Evolutionary conservation across 148 eudicot genomes (phyloP).

Genomic region (Amaranthus palmeri): DNA sequence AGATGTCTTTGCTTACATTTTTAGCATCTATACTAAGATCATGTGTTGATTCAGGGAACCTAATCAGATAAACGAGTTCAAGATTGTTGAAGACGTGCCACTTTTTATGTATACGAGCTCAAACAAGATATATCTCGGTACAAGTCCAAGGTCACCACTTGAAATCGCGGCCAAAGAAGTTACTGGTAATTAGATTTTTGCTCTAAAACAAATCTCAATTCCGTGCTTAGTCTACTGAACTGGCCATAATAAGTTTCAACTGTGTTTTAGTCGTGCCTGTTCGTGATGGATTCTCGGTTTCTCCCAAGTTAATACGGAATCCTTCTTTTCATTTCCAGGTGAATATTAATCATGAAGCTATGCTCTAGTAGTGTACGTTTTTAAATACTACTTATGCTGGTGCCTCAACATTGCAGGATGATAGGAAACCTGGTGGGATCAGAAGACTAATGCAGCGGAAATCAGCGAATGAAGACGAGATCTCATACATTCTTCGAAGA

Average conservation of each 20-base stretch:
- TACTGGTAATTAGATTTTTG: neutral
- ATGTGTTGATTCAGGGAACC: conserved; percentile 9
- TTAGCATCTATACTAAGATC: neutral
- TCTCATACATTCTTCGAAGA: conserved; percentile 31
- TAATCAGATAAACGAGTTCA: conserved; percentile 19
- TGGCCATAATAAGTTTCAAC: neutral
- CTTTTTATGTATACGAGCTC: conserved; percentile 46
- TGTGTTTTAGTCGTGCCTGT: conserved; percentile 44
- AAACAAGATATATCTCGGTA: conserved; percentile 25
- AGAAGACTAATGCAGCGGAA: conserved; percentile 34
- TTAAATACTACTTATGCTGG: neutral
- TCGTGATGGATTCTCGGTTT: conserved; percentile 32
- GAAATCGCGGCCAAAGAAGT: conserved; percentile 16
- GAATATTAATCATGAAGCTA: neutral
- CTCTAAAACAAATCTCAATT: neutral
- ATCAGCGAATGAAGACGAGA: conserved; percentile 35
- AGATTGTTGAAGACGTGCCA: conserved; percentile 35
- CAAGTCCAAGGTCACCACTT: conserved; percentile 23
- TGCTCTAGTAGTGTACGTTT: neutral
- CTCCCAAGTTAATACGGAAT: conserved; percentile 34
- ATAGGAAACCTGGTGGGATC: conserved; percentile 27
- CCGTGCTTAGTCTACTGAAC: too few species aligned
- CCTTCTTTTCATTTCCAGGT: conserved; percentile 65
- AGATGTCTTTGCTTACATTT: too few species aligned
- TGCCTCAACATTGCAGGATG: conserved; percentile 31